Percentiles rank a stretch among this genome's conserved stretches.
Evolutionary conservation across 225 moss, liverwort and hornwort genomes (phyloP).

Genomic region (Physcomitrium patens): DNA sequence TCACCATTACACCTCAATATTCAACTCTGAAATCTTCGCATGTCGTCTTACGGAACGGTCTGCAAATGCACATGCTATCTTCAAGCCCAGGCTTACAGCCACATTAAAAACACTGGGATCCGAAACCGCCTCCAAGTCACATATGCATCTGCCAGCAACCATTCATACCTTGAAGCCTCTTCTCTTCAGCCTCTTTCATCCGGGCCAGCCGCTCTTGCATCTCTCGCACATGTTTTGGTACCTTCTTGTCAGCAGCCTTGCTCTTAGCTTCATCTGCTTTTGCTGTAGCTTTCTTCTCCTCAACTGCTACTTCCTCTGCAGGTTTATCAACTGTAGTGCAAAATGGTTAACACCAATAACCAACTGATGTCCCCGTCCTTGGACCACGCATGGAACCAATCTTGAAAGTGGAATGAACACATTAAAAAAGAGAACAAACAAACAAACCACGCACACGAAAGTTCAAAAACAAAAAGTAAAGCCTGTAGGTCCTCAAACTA

Average conservation of each 20-base stretch:
- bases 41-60: neutral
- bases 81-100: neutral
- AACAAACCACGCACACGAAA: neutral
- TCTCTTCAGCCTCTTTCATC: constrained; percentile 94
- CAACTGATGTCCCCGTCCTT: neutral
- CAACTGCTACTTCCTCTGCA: constrained; percentile 50
- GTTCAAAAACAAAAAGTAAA: neutral
- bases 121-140: neutral
- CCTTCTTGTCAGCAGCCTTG: constrained; percentile 78
- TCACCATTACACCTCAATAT: neutral
- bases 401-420: no score
- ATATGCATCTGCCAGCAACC: constrained; percentile 8
- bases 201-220: constrained; percentile 95
- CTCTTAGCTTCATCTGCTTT: constrained; percentile 76
- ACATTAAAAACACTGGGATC: neutral
- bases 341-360: constrained; percentile 27
- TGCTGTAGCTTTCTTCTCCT: constrained; percentile 49
- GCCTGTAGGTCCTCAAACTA: constrained; percentile 9
- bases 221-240: constrained; percentile 94
- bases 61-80: neutral
- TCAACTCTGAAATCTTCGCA: constrained; percentile 13
- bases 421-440: no score
- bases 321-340: constrained; percentile 62
- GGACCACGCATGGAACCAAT: constrained; percentile 17
- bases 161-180: constrained; percentile 59